A percentile compares a stretch with the other conserved stretches of the same genome.
phyloP scores from a whole-genome alignment of 2,329 filamentous ascomycete species.

The Hypomyces perniciosus region DNA sequence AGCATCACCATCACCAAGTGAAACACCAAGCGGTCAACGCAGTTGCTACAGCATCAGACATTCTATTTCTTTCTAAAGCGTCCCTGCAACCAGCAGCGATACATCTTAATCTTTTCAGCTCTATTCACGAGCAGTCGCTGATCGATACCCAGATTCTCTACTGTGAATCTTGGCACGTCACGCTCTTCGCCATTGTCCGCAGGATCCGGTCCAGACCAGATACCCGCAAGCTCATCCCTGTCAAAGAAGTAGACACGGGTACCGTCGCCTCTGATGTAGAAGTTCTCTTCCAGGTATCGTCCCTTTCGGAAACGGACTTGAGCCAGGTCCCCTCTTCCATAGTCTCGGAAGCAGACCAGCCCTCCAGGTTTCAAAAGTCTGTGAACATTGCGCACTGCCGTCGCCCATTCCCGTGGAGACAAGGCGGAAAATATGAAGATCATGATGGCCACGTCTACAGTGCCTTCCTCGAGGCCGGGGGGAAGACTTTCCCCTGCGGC shows the following conservation, averaged over 20 bases:
- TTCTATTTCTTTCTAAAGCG: constrained; percentile 64
- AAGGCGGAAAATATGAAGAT: constrained; percentile 97
- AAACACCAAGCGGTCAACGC: neutral
- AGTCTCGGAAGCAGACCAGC: constrained; percentile 92
- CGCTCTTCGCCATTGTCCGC: constrained; percentile 20
- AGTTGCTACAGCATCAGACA: neutral
- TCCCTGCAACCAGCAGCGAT: constrained; percentile 91
- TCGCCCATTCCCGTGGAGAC: constrained; percentile 75
- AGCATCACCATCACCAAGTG: neutral
- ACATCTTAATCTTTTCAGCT: constrained; percentile 91
- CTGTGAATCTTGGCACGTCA: constrained; percentile 50
- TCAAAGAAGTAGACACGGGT: constrained; percentile 98
- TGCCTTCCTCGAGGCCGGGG: constrained; percentile 67
- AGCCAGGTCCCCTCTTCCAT: constrained; percentile 89
- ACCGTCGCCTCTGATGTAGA: constrained; percentile 92
- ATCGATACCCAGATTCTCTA: constrained; percentile 77
- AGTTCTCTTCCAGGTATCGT: constrained; percentile 90
- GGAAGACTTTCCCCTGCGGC: constrained; percentile 68
- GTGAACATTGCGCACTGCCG: constrained; percentile 75
- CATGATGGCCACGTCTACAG: constrained; percentile 86
- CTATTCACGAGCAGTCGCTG: constrained; percentile 88
- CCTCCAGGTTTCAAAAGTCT: constrained; percentile 84
- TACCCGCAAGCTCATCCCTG: constrained; percentile 67
- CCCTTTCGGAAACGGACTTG: constrained; percentile 97
- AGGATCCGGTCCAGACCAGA: constrained; percentile 57